phyloP scores from a whole-genome alignment of 2,329 filamentous ascomycete genomes.

The Hypoxylon sp. region DNA sequence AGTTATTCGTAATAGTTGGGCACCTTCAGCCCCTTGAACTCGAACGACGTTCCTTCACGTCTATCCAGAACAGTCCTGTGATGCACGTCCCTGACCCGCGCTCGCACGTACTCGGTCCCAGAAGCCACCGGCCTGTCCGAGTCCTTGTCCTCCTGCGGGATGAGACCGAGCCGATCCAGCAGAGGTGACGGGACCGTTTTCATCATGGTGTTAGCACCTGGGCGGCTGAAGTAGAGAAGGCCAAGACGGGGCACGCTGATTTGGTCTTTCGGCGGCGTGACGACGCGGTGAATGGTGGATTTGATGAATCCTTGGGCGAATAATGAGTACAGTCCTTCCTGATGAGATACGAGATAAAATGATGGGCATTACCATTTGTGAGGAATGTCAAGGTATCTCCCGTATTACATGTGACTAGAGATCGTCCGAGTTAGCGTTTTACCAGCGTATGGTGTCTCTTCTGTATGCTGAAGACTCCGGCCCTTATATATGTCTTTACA shows the following conservation, averaged over 20 bases:
- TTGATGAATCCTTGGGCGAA: conserved; percentile 42
- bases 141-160: conserved; percentile 51
- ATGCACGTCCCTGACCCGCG: conserved; percentile 56
- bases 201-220: conserved; percentile 43
- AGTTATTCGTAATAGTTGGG: conserved; percentile 36
- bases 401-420: conserved; percentile 54
- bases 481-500: no score
- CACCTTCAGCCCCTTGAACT: conserved; percentile 48
- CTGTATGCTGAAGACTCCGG: background rate
- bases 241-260: conserved; percentile 36
- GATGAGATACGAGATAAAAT: conserved; percentile 49
- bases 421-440: background rate
- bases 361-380: conserved; percentile 39
- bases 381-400: conserved; percentile 56
- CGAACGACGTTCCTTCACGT: conserved; percentile 53
- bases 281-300: conserved; percentile 41
- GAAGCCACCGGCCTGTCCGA: conserved; percentile 46
- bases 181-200: conserved; percentile 48
- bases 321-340: background rate
- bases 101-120: conserved; percentile 56
- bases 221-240: conserved; percentile 41
- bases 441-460: background rate
- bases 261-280: conserved; percentile 41
- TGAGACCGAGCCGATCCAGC: conserved; percentile 48
- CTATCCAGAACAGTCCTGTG: conserved; percentile 54